A percentile compares a stretch with the other conserved stretches of the same genome.
Evolutionary conservation across 371 early-diverging fungal genomes (phyloP).

Genomic region (Syncephalis fuscata): DNA sequence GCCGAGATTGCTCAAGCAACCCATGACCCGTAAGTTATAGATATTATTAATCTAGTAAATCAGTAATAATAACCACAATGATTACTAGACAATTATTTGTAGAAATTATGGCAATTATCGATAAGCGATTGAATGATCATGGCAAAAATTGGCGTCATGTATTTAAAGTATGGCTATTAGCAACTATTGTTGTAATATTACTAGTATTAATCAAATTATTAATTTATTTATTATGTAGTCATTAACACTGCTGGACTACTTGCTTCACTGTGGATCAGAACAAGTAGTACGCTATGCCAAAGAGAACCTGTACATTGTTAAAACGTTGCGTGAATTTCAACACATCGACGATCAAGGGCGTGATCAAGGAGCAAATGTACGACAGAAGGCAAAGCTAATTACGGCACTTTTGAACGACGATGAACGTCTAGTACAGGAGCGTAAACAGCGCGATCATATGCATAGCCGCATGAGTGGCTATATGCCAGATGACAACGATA

Average conservation of each 20-base stretch:
- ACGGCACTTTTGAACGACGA: slow-evolving; percentile 70
- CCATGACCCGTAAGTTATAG: slow-evolving; percentile 55
- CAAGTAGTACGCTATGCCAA: slow-evolving; percentile 74
- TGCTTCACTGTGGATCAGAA: slow-evolving; percentile 70
- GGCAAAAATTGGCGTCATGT: slow-evolving; percentile 98
- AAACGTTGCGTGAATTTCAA: slow-evolving; percentile 91
- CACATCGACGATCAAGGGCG: slow-evolving; percentile 80
- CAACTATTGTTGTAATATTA: neutral
- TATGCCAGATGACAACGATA: slow-evolving; percentile 5
- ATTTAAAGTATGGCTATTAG: slow-evolving; percentile 51
- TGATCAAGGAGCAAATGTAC: slow-evolving; percentile 84
- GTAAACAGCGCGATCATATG: slow-evolving; percentile 41
- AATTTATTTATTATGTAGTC: slow-evolving; percentile 14
- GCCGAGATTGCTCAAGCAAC: slow-evolving; percentile 79
- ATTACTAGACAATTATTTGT: slow-evolving; percentile 66
- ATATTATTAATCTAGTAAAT: too few relatives aligned
- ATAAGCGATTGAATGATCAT: slow-evolving; percentile 89
- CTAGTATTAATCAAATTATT: neutral
- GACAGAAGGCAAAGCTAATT: slow-evolving; percentile 85
- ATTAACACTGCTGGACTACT: slow-evolving; percentile 46
- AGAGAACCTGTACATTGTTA: slow-evolving; percentile 80
- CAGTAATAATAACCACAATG: too few relatives aligned
- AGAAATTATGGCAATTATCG: slow-evolving; percentile 94
- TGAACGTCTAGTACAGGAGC: slow-evolving; percentile 53
- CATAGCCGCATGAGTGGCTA: slow-evolving; percentile 35